These are phyloP conservation scores for Candida oleophila DNA, from an alignment of 805 yeast genomes.

Conservation along the genomic window DNA sequence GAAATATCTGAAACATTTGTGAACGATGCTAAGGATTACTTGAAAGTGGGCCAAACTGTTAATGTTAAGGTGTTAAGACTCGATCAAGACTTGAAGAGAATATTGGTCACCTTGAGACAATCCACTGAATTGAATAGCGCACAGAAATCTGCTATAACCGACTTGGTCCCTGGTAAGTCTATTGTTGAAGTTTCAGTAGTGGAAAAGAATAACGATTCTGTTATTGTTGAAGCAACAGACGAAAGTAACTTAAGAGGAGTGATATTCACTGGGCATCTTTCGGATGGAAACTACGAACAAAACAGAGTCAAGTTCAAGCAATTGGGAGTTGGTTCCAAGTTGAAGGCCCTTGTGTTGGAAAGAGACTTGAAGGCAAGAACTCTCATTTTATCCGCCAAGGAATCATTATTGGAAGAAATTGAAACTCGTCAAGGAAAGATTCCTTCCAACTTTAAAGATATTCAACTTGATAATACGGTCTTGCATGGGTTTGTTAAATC, in stretches of 20 bases:
- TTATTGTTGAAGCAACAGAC: slow-evolving; percentile 59
- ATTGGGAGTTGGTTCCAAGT: slow-evolving; percentile 57
- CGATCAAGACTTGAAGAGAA: slow-evolving; percentile 50
- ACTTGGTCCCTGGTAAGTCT: slow-evolving; percentile 60
- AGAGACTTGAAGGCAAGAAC: slow-evolving; percentile 62
- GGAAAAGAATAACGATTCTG: slow-evolving; percentile 74
- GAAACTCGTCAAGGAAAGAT: slow-evolving; percentile 37
- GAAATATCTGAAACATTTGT: slow-evolving; percentile 92
- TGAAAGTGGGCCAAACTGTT: slow-evolving; percentile 83
- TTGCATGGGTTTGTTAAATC: slow-evolving; percentile 77
- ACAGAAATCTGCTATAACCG: slow-evolving; percentile 45
- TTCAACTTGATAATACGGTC: slow-evolving; percentile 44
- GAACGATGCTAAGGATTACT: slow-evolving; percentile 69
- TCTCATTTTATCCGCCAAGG: slow-evolving; percentile 62
- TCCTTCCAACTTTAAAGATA: slow-evolving; percentile 62
- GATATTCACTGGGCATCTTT: slow-evolving; percentile 68
- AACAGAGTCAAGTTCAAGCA: slow-evolving; percentile 65
- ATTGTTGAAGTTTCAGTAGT: slow-evolving; percentile 58
- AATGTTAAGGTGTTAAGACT: slow-evolving; percentile 61
- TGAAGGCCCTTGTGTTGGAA: slow-evolving; percentile 65
- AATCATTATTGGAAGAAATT: slow-evolving; percentile 66
- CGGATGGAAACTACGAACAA: slow-evolving; percentile 75
- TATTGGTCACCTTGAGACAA: slow-evolving; percentile 74
- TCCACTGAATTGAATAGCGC: slow-evolving; percentile 50
- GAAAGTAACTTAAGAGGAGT: slow-evolving; percentile 61